Evolutionary conservation across 306 rosid species (phyloP).

Genomic region (Begonia fuchsioides): DNA sequence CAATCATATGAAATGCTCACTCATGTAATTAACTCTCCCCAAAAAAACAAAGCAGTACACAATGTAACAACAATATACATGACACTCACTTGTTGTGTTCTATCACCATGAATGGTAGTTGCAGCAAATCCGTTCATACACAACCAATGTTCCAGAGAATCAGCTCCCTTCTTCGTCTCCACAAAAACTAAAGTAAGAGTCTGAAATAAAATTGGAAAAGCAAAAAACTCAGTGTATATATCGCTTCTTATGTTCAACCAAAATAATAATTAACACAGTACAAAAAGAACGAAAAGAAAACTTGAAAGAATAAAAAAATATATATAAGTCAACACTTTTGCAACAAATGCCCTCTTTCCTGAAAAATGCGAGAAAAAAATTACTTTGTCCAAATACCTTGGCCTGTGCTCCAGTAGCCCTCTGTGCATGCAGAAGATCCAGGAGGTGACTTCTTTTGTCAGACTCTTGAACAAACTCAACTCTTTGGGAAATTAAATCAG

Average conservation of each 20-base stretch:
- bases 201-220: slow-evolving; percentile 39
- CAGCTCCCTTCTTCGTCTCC: slow-evolving; percentile 99
- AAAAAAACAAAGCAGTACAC: neutral
- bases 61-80: neutral
- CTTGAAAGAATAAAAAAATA: no score
- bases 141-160: slow-evolving; percentile 83
- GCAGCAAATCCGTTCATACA: slow-evolving; percentile 83
- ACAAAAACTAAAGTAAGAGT: slow-evolving; percentile 85
- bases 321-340: no score
- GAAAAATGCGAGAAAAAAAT: no score
- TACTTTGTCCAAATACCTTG: no score
- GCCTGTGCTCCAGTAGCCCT: slow-evolving; percentile 56
- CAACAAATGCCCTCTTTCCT: no score
- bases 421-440: slow-evolving; percentile 97
- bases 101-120: slow-evolving; percentile 89
- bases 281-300: no score
- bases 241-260: neutral
- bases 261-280: no score
- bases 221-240: slow-evolving; percentile 1
- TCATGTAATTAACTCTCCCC: no score
- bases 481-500: slow-evolving; percentile 87
- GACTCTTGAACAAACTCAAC: slow-evolving; percentile 84
- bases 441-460: slow-evolving; percentile 90
- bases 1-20: no score
- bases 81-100: slow-evolving; percentile 65